phyloP scores from a whole-genome alignment of 257 asterid genomes.

The Lithospermum erythrorhizon region DNA sequence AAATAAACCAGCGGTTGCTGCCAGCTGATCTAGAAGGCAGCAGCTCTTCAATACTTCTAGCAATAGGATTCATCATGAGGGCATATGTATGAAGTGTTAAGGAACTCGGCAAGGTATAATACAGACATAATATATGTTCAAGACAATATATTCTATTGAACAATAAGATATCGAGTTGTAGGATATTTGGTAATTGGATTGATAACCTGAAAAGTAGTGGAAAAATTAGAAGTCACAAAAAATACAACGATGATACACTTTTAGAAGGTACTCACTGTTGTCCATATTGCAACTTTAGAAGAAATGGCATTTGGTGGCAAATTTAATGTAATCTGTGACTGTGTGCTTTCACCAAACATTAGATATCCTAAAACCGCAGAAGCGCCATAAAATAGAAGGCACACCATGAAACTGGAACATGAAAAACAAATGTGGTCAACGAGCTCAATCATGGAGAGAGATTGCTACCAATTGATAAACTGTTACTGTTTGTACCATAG shows the following conservation, averaged over 20 bases:
- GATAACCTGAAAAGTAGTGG: constrained; percentile 48
- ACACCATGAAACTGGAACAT: constrained; percentile 48
- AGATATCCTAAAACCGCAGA: constrained; percentile 63
- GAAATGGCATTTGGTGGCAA: constrained; percentile 47
- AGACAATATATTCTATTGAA: background rate
- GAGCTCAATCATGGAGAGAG: background rate
- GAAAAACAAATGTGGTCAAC: constrained; percentile 4
- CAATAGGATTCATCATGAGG: constrained; percentile 71
- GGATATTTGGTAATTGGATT: constrained; percentile 88
- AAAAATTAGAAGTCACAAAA: constrained; percentile 3
- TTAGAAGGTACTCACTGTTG: constrained; percentile 40
- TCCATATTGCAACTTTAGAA: constrained; percentile 69
- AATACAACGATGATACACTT: background rate
- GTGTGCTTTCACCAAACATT: constrained; percentile 62
- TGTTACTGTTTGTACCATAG: constrained; percentile 29
- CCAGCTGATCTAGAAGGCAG: constrained; percentile 36
- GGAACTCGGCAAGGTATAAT: constrained; percentile 22
- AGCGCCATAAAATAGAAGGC: constrained; percentile 56
- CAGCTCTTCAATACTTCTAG: constrained; percentile 64
- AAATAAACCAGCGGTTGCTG: constrained; percentile 49
- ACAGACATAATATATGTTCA: background rate
- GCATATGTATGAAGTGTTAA: constrained; percentile 47
- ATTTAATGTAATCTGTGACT: constrained; percentile 72
- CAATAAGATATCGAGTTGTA: constrained; percentile 7
- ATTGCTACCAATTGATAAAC: background rate